A percentile compares a stretch with the other conserved stretches of the same genome.
phyloP scores from a whole-genome alignment of 2,329 filamentous ascomycete species.

The Paraconiothyrium brasiliense region DNA sequence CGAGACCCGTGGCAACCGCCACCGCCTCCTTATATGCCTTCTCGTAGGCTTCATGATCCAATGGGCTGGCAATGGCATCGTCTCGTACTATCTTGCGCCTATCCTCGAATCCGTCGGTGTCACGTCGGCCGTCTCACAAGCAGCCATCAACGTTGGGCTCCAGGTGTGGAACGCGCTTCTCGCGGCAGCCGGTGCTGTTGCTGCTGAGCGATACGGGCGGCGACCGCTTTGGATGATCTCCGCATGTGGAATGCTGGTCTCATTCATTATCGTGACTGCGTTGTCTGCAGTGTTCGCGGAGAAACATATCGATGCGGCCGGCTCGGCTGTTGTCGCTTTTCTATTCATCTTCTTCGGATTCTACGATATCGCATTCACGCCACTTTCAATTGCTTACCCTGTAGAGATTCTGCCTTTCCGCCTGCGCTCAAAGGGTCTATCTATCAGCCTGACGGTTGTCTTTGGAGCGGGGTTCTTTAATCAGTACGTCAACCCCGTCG shows the following conservation, averaged over 20 bases:
- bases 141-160: constrained; percentile 50
- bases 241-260: constrained; percentile 54
- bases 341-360: constrained; percentile 27
- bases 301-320: constrained; percentile 6
- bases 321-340: constrained; percentile 24
- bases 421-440: constrained; percentile 25
- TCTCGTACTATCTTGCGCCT: constrained; percentile 48
- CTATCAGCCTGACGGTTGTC: constrained; percentile 8
- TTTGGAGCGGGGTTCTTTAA: constrained; percentile 30
- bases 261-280: constrained; percentile 55
- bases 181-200: constrained; percentile 49
- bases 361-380: constrained; percentile 45
- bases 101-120: constrained; percentile 51
- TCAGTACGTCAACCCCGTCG: constrained; percentile 63
- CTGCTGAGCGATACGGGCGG: constrained; percentile 54
- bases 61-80: constrained; percentile 52
- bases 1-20: constrained; percentile 45
- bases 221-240: constrained; percentile 55
- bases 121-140: constrained; percentile 42
- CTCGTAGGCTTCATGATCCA: constrained; percentile 49
- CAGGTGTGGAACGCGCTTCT: constrained; percentile 52
- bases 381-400: constrained; percentile 38
- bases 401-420: constrained; percentile 46
- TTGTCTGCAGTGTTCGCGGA: constrained; percentile 41
- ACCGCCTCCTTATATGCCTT: constrained; percentile 50